Conservation (phyloP, 306 rosid species). For the Vigna nakashimae region DNA sequence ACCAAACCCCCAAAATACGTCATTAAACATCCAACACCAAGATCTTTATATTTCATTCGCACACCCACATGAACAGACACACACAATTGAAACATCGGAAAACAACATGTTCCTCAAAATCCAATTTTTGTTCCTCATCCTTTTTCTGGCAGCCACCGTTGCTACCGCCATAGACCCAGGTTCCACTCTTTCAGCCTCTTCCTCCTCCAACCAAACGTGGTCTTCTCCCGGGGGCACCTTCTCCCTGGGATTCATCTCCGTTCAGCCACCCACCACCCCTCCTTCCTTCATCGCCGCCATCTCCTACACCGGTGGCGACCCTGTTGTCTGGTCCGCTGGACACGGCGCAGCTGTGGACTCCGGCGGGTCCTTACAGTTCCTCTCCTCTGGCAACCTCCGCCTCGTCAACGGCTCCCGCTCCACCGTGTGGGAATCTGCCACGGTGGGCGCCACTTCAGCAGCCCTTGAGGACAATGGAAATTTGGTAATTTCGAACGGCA, state of each 20-base stretch:
- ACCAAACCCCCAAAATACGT: neutral
- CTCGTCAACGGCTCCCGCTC: slow-evolving; percentile 67
- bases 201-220: slow-evolving; percentile 56
- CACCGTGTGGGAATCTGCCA: slow-evolving; percentile 64
- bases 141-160: slow-evolving; percentile 27
- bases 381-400: slow-evolving; percentile 58
- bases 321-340: slow-evolving; percentile 73
- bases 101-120: slow-evolving; percentile 34
- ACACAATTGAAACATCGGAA: neutral
- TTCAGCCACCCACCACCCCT: slow-evolving; percentile 56
- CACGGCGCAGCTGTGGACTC: slow-evolving; percentile 56
- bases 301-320: slow-evolving; percentile 55
- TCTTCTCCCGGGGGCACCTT: slow-evolving; percentile 48
- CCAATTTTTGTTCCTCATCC: slow-evolving; percentile 20
- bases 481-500: slow-evolving; percentile 52
- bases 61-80: neutral
- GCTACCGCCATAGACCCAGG: slow-evolving; percentile 45
- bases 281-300: slow-evolving; percentile 65
- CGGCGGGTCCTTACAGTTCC: slow-evolving; percentile 58
- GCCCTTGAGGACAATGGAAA: slow-evolving; percentile 56
- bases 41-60: neutral
- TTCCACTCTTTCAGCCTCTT: slow-evolving; percentile 61
- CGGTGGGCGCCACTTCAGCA: slow-evolving; percentile 65
- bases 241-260: slow-evolving; percentile 59
- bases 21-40: neutral